Percentiles rank a stretch among this genome's conserved stretches.
Conservation (phyloP, 2,329 filamentous ascomycete genomes). For the Nigrograna mackinnonii region DNA sequence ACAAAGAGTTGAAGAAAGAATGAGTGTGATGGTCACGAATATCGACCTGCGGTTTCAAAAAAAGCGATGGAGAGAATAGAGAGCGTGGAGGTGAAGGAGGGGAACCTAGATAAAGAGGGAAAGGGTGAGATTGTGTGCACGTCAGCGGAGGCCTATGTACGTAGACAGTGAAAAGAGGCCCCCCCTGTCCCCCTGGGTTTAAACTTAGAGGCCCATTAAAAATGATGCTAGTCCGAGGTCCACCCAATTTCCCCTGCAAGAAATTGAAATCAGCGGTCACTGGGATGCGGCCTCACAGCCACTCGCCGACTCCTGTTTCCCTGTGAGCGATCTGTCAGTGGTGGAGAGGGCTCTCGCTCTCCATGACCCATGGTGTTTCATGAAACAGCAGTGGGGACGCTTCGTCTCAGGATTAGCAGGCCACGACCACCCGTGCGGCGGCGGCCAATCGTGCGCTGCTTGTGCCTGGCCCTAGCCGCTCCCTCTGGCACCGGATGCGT, state of each 20-base stretch:
- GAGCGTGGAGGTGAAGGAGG: constrained; percentile 21
- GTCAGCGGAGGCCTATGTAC: neutral
- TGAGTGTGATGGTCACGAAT: constrained; percentile 16
- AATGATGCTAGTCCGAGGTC: constrained; percentile 24
- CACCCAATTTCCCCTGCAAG: constrained; percentile 27
- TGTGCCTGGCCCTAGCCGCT: constrained; percentile 22
- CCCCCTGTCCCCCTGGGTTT: constrained; percentile 8
- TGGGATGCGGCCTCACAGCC: constrained; percentile 22
- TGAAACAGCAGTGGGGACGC: constrained; percentile 33
- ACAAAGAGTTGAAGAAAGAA: constrained; percentile 20
- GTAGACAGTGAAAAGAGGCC: constrained; percentile 5
- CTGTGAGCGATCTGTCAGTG: constrained; percentile 23
- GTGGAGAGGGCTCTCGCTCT: constrained; percentile 23
- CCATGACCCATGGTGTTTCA: constrained; percentile 30
- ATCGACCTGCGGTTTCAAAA: constrained; percentile 33
- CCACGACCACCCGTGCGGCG: neutral
- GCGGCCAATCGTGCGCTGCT: constrained; percentile 22
- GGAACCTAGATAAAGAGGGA: constrained; percentile 15
- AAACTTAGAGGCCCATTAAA: constrained; percentile 14
- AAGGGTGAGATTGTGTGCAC: constrained; percentile 21
- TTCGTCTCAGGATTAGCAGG: constrained; percentile 3
- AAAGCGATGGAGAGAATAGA: constrained; percentile 27
- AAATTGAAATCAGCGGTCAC: constrained; percentile 19
- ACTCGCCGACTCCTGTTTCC: constrained; percentile 26
- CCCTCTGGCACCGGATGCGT: constrained; percentile 21